phyloP scores from a whole-genome alignment of 805 yeast species.

The Saccharomyces mikatae region DNA sequence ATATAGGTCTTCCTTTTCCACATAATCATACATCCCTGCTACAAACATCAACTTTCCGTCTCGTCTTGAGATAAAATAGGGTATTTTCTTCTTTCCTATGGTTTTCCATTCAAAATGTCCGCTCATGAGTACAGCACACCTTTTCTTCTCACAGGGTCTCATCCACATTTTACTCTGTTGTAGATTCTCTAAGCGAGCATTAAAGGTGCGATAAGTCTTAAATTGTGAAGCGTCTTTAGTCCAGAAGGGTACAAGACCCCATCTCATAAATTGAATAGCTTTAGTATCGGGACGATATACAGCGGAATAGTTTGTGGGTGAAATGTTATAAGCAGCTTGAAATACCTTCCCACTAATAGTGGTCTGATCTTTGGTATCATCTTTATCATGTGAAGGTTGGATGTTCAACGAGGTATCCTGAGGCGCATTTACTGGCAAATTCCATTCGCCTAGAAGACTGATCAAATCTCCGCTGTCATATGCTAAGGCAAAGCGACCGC shows the following conservation, averaged over 20 bases:
- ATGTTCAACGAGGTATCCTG: slow-evolving; percentile 3
- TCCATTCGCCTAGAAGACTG: slow-evolving; percentile 6
- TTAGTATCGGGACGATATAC: slow-evolving; percentile 23
- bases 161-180: slow-evolving; percentile 50
- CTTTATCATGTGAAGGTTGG: slow-evolving; percentile 6
- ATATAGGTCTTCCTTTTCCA: slow-evolving; percentile 21
- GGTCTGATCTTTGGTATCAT: slow-evolving; percentile 3
- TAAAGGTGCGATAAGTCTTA: slow-evolving; percentile 47
- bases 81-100: slow-evolving; percentile 38
- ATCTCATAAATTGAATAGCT: slow-evolving; percentile 47
- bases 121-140: slow-evolving; percentile 72
- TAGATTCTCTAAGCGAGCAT: slow-evolving; percentile 65
- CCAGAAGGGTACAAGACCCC: slow-evolving; percentile 77
- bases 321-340: slow-evolving; percentile 40
- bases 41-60: slow-evolving; percentile 49
- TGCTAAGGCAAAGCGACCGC: slow-evolving; percentile 53
- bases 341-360: not conserved
- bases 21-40: slow-evolving; percentile 47
- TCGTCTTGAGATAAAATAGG: slow-evolving; percentile 55
- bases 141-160: slow-evolving; percentile 34
- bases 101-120: slow-evolving; percentile 83
- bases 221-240: slow-evolving; percentile 33
- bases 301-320: slow-evolving; percentile 50
- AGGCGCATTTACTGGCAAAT: not conserved
- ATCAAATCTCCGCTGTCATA: slow-evolving; percentile 19